Evolutionary conservation across 2,329 filamentous ascomycete species (phyloP), one percentile per base, ranked within the genome.

Genomic region (Didymosphaeria variabile): DNA sequence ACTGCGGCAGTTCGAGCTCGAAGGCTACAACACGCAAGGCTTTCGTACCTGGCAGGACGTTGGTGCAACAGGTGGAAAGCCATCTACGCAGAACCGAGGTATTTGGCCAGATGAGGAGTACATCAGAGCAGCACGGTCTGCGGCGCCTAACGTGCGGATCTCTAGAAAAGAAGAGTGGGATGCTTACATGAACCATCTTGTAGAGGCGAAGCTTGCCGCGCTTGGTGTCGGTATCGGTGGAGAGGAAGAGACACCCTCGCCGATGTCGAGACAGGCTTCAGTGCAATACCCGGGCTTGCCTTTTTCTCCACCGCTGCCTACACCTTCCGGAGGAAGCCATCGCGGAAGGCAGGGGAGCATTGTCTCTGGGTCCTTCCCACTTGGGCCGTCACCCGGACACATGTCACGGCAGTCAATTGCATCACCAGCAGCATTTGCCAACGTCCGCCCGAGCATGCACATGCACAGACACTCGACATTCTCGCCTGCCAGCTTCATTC

Each of bases 171-270:
- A 89, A 44, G 85, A 87, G 70, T 92, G 90, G 90, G 90, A 92
- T 72, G 84, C 88, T 29, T 97, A 98, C 77, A 91, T 94, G 60
- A 87, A 91, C 57, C 90, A 91, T 67, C 82, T 98, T 38, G 89
- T 92, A 68, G 95, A 99, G 80, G 93, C 94, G 62, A 99, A 97
- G 80, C 84, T 99, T 55, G 89, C 93, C 63, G 94, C 94, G 54
- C 85, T 99, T 58, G 95, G 95, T 66, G 95, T 98, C 13, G 93
- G 88, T 19, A 85, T 92, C 38, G 88, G 90, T 52, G 90, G 93
- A 6, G 92, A 95, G 55, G 87, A 88, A 12, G 80, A 86, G 62
- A 79, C 84, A 55, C 81, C 86, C 4, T 80, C 84, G 45, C 87
- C 88, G 3, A 84, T 90, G 66, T 94, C 93, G 15, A 84, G 90